Evolutionary conservation across 441 rosid genomes (phyloP).

Genomic region (Pelargonium cotyledonis): DNA sequence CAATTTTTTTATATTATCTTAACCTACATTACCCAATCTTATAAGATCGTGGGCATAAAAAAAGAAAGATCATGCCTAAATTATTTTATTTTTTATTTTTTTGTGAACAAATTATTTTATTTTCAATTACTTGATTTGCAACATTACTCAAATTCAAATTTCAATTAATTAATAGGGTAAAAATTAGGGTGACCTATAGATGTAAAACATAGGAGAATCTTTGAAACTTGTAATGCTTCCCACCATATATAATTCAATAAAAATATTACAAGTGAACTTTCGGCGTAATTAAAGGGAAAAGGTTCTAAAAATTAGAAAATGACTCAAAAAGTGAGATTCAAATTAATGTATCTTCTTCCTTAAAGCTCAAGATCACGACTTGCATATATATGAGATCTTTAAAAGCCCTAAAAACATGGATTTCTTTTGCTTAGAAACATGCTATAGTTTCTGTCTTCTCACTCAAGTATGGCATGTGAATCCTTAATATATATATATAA

Average conservation of each 20-base stretch:
- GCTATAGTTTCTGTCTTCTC: neutral
- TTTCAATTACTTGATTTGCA: too few species aligned
- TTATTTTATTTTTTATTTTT: too few species aligned
- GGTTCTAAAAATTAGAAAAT: neutral
- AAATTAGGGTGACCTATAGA: too few species aligned
- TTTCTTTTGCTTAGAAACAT: neutral
- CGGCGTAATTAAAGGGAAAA: neutral
- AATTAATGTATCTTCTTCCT: neutral
- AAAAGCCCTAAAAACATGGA: neutral
- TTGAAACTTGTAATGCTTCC: neutral
- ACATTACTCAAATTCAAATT: too few species aligned
- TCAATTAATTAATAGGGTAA: too few species aligned
- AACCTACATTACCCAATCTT: too few species aligned
- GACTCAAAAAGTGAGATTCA: neutral
- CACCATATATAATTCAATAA: neutral
- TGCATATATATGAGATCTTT: neutral
- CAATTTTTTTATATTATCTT: too few species aligned
- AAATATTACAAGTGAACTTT: neutral
- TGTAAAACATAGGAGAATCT: neutral
- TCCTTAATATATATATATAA: too few species aligned
- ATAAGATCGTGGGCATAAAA: too few species aligned
- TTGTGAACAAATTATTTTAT: too few species aligned
- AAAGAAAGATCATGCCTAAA: too few species aligned
- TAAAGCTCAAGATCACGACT: neutral
- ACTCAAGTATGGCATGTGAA: neutral